Base-by-base conservation (phyloP, 2,329 filamentous ascomycete species). In the Ceratocystis variospora region DNA sequence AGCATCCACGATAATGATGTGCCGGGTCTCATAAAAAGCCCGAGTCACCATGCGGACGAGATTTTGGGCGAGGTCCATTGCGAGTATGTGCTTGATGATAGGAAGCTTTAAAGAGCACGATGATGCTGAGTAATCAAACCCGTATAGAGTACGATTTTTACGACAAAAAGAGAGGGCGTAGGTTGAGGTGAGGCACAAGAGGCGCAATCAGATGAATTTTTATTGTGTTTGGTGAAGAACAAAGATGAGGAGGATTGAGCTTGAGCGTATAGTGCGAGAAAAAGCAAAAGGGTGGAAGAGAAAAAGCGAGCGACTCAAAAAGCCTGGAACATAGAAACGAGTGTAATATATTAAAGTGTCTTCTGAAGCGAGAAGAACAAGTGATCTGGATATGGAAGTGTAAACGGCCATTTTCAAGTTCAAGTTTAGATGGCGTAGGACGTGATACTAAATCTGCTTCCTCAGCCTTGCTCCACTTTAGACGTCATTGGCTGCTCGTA, bases 31-130 rank as follows among this genome's bases (percentile, higher is more conserved):
- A 76, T 94, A 95, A 78, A 96, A 96, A 66, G 89, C 87, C 74
- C 91, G 88, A 72, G 86, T 87, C 48, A 91, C 89, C 65, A 87
- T 94, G 76, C 92, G 89, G 72, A 97, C 85, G 70, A 97, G 85
- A 50, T 87, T 87, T 74, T 91, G 79, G n/a, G 81, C 80, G 68
- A 83, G 75, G 74, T 83, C 80, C 79, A 82, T 80, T 64, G 61
- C 70, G 71, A 19, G 41, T 17, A 10, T 22, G 44, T 25, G 22
- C 31, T 31, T 37, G 55, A 8, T 37, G 12, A 19, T 37, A 4
- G 12, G 5, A 41, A 2, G 5, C 17, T 41, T 31, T 48, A 19
- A 17, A 62, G 22, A 28, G 6, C 3, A n/a, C 22, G 10, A 25
- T 25, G 48, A 53, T 15, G 7, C 15, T 28, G 3, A 53, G 22